Conservation (phyloP, 2,329 filamentous ascomycete genomes). For the Aquanectria penicillioides region DNA sequence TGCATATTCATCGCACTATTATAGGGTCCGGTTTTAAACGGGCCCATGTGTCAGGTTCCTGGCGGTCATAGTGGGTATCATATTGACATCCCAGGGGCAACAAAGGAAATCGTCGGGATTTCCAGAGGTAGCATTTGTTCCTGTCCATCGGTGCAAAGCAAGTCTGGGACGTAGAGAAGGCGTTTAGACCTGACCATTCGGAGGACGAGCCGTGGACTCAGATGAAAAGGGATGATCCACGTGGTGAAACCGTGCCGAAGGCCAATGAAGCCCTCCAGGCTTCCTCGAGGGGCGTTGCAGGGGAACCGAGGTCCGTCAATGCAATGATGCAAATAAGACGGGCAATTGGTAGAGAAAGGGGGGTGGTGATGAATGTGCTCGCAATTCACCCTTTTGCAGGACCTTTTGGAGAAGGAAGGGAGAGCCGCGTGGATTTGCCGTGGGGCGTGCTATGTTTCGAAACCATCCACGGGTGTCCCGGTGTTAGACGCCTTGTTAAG, state of each 20-base stretch:
- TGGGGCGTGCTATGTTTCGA: constrained; percentile 21
- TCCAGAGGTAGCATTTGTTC: constrained; percentile 12
- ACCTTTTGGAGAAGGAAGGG: constrained; percentile 3
- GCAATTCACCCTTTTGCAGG: not conserved
- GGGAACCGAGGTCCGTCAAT: constrained; percentile 19
- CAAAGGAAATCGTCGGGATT: not conserved
- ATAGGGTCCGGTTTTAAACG: constrained; percentile 29
- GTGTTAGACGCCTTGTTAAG: constrained; percentile 20
- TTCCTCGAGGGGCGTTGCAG: constrained; percentile 15
- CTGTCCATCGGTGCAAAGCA: constrained; percentile 18
- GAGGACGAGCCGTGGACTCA: constrained; percentile 31
- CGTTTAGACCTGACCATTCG: constrained; percentile 30
- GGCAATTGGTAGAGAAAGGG: constrained; percentile 3
- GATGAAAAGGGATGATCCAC: constrained; percentile 34
- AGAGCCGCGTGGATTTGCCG: constrained; percentile 7
- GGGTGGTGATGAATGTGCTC: no score
- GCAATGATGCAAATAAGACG: constrained; percentile 8
- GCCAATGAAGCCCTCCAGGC: constrained; percentile 23
- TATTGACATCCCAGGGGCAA: constrained; percentile 6
- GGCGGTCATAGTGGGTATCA: constrained; percentile 29
- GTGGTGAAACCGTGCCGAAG: constrained; percentile 37
- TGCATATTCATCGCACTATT: constrained; percentile 22
- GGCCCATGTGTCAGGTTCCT: constrained; percentile 31
- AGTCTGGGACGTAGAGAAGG: constrained; percentile 23
- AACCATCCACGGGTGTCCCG: constrained; percentile 27